phyloP scores from a whole-genome alignment of 2,329 filamentous ascomycete species.

The Cyphellophora attinorum region DNA sequence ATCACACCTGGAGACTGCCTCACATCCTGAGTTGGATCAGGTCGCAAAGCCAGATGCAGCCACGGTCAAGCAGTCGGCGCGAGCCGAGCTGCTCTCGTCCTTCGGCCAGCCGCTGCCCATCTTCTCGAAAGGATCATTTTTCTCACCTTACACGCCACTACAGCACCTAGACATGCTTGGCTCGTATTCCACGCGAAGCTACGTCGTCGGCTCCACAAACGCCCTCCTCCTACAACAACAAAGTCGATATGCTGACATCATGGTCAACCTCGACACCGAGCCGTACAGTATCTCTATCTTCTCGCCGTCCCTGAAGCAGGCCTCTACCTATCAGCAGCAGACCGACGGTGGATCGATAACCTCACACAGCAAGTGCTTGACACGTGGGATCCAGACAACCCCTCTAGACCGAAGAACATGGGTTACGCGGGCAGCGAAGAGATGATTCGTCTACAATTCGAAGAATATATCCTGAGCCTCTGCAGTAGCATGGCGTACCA shows the following conservation, averaged over 20 bases:
- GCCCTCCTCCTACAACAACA: constrained; percentile 86
- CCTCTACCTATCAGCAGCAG: constrained; percentile 72
- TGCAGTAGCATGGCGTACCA: constrained; percentile 87
- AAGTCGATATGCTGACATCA: constrained; percentile 89
- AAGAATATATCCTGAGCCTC: constrained; percentile 86
- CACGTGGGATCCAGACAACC: constrained; percentile 91
- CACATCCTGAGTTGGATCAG: constrained; percentile 80
- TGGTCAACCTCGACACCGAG: constrained; percentile 88
- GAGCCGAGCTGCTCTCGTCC: constrained; percentile 59
- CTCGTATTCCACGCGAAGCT: constrained; percentile 90
- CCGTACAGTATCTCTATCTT: constrained; percentile 65
- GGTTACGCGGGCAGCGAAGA: constrained; percentile 94
- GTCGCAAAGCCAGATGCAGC: constrained; percentile 50
- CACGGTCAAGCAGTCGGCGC: not conserved
- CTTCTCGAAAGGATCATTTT: constrained; percentile 91
- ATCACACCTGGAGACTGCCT: constrained; percentile 84
- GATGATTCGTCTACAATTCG: constrained; percentile 93
- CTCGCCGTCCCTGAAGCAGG: constrained; percentile 65
- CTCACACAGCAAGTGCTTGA: constrained; percentile 88
- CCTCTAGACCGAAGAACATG: constrained; percentile 81
- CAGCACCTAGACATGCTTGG: constrained; percentile 92
- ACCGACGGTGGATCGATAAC: constrained; percentile 93
- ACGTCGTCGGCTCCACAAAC: constrained; percentile 95
- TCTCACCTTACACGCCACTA: constrained; percentile 90
- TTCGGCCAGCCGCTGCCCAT: constrained; percentile 93